Percentiles rank a stretch among this genome's conserved stretches.
Conservation (phyloP, 202 grass and related monocot species). For the Zizania palustris region DNA sequence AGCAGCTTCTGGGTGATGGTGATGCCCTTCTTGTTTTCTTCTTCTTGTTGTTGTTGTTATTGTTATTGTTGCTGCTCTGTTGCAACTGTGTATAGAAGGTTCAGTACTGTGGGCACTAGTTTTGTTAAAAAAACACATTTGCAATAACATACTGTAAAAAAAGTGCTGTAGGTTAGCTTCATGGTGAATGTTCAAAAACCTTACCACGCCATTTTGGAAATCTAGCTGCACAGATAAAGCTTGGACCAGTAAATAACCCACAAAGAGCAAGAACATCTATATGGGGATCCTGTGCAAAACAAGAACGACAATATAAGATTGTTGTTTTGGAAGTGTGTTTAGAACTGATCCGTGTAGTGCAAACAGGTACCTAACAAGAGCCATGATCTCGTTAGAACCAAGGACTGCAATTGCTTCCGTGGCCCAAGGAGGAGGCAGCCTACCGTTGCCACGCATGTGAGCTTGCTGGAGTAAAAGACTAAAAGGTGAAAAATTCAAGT, state of each 20-base stretch:
- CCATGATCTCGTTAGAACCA: constrained; percentile 95
- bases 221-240: constrained; percentile 76
- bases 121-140: constrained; percentile 36
- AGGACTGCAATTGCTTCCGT: constrained; percentile 76
- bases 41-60: too few species aligned
- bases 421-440: constrained; percentile 87
- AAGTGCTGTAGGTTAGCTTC: background rate
- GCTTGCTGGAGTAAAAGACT: constrained; percentile 64
- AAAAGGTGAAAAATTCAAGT: constrained; percentile 11
- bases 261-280: constrained; percentile 78
- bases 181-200: constrained; percentile 32
- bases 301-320: constrained; percentile 29
- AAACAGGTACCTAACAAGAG: constrained; percentile 57
- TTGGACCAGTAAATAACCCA: constrained; percentile 71
- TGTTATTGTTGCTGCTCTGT: constrained; percentile 49
- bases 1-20: constrained; percentile 1
- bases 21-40: constrained; percentile 32
- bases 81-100: constrained; percentile 47
- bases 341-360: background rate
- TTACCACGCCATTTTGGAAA: constrained; percentile 86
- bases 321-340: constrained; percentile 30
- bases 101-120: constrained; percentile 52
- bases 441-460: constrained; percentile 61
- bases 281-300: constrained; percentile 76
- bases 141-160: background rate